Percentiles rank a stretch among this genome's conserved stretches.
These are phyloP conservation scores for Penicillium frequentans DNA, from an alignment of 2,329 filamentous ascomycete species.

Conservation along the genomic window DNA sequence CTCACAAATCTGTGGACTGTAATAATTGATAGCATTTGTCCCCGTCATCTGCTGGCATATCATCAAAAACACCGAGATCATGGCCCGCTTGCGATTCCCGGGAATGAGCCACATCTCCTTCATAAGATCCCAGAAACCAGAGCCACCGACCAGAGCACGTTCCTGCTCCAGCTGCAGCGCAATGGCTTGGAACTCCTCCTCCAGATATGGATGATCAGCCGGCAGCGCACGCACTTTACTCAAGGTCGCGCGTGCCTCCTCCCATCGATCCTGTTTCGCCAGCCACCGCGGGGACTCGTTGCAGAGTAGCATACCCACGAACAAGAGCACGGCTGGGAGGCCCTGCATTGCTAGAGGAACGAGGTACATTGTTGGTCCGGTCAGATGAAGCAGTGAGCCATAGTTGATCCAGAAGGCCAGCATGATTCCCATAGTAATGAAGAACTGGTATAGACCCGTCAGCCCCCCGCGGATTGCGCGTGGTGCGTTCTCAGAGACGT, in stretches of 20 bases:
- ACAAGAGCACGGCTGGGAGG: constrained; percentile 61
- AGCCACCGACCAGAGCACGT: constrained; percentile 55
- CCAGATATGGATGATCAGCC: constrained; percentile 55
- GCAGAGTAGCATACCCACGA: constrained; percentile 62
- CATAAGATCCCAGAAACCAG: constrained; percentile 56
- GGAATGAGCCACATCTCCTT: constrained; percentile 64
- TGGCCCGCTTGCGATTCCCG: constrained; percentile 53
- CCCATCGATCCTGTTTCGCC: constrained; percentile 67
- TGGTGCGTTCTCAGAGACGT: constrained; percentile 62
- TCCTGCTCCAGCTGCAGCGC: constrained; percentile 63
- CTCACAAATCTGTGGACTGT: constrained; percentile 68
- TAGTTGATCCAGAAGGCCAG: constrained; percentile 56
- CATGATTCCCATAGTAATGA: constrained; percentile 51
- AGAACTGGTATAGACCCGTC: constrained; percentile 62
- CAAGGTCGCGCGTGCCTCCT: constrained; percentile 60
- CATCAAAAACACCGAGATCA: constrained; percentile 57
- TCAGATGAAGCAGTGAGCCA: constrained; percentile 50
- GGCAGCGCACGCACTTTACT: constrained; percentile 58
- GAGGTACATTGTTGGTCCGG: constrained; percentile 55
- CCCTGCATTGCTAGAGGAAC: constrained; percentile 66
- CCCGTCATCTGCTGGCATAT: constrained; percentile 55
- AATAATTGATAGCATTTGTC: constrained; percentile 65
- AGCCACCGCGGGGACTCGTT: constrained; percentile 69
- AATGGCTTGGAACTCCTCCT: constrained; percentile 62
- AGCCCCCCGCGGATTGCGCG: constrained; percentile 60